Percentiles rank a stretch among this genome's conserved stretches.
phyloP scores from a whole-genome alignment of 768 basidiomycete genomes.

The Hygrocybe punicea region DNA sequence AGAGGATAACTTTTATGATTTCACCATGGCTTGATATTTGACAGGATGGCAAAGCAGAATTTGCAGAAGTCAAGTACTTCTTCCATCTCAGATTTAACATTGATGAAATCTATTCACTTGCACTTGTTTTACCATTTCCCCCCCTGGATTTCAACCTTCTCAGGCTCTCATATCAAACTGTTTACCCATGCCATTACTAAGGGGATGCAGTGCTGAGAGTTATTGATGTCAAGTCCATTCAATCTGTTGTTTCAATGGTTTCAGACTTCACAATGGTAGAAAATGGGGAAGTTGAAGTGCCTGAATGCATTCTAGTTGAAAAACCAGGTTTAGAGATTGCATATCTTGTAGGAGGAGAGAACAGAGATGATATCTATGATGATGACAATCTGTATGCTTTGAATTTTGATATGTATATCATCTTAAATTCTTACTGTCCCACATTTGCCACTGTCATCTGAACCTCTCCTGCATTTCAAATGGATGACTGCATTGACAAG shows the following conservation, averaged over 20 bases:
- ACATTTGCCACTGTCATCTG: too few relatives aligned
- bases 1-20: not conserved
- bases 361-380: not conserved
- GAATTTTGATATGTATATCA: too few relatives aligned
- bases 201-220: slow-evolving; percentile 11
- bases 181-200: slow-evolving; percentile 15
- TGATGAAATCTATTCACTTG: slow-evolving; percentile 7
- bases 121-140: slow-evolving; percentile 21
- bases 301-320: slow-evolving; percentile 17
- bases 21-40: not conserved
- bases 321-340: slow-evolving; percentile 23
- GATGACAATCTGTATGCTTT: not conserved
- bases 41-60: not conserved
- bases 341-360: slow-evolving; percentile 2
- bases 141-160: slow-evolving; percentile 16
- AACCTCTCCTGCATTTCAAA: too few relatives aligned
- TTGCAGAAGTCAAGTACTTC: slow-evolving; percentile 25
- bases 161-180: slow-evolving; percentile 16
- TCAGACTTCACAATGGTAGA: slow-evolving; percentile 7
- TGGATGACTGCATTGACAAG: too few relatives aligned
- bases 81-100: slow-evolving; percentile 8
- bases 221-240: slow-evolving; percentile 15
- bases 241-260: slow-evolving; percentile 25
- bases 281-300: slow-evolving; percentile 4
- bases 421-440: not conserved